A percentile compares a stretch with the other conserved stretches of the same genome.
These are phyloP conservation scores for Suhomyces bolitotheri DNA, from an alignment of 1,139 yeast species.

Conservation along the genomic window DNA sequence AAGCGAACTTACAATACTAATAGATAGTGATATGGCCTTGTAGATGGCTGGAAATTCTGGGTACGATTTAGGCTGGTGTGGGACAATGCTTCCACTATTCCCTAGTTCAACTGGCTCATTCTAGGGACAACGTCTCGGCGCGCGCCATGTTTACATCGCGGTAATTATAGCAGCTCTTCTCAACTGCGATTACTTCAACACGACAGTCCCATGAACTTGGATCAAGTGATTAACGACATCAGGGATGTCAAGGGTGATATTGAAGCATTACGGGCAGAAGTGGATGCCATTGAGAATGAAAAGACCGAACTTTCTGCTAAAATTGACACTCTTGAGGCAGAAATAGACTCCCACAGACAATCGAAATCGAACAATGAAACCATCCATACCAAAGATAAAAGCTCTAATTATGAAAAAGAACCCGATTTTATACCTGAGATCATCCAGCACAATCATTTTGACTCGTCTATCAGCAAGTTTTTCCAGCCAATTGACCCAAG, in stretches of 20 bases:
- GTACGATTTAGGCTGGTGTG: too few relatives aligned
- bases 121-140: too few relatives aligned
- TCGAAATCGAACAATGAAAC: background rate
- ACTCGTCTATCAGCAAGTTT: conserved; percentile 11
- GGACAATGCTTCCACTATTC: too few relatives aligned
- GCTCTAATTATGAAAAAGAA: background rate
- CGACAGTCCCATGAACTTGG: background rate
- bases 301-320: conserved; percentile 7
- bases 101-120: too few relatives aligned
- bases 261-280: conserved; percentile 11
- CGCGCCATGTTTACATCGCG: too few relatives aligned
- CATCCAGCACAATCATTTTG: conserved; percentile 13
- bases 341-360: background rate
- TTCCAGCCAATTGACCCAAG: conserved; percentile 5
- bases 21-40: too few relatives aligned
- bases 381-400: background rate
- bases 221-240: conserved; percentile 7
- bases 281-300: conserved; percentile 11
- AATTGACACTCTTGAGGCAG: conserved; percentile 10
- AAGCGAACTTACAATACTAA: too few relatives aligned
- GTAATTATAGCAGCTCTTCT: too few relatives aligned
- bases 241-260: conserved; percentile 15
- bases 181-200: too few relatives aligned
- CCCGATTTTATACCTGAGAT: conserved; percentile 4
- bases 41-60: too few relatives aligned